Conservation (phyloP, 2,329 filamentous ascomycete genomes). For the Ilyonectria destructans region DNA sequence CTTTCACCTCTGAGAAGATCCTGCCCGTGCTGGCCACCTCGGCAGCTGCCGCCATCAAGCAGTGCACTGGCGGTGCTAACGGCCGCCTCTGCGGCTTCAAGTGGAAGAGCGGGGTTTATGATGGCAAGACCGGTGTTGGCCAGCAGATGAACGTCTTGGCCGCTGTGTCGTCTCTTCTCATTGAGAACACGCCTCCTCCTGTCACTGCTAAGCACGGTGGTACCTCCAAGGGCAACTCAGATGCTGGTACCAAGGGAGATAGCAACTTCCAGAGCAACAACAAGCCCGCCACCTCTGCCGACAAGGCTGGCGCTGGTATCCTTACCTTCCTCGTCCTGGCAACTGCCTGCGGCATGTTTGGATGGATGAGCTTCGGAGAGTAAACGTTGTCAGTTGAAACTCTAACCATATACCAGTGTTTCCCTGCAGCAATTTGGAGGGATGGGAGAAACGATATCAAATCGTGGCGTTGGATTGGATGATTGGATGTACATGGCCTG, state of each 20-base stretch:
- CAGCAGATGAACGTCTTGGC: constrained; percentile 74
- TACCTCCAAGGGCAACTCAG: constrained; percentile 63
- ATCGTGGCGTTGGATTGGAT: constrained; percentile 48
- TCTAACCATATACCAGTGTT: constrained; percentile 30
- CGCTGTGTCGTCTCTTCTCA: constrained; percentile 69
- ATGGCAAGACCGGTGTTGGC: constrained; percentile 71
- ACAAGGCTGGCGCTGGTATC: constrained; percentile 65
- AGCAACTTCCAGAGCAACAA: constrained; percentile 53
- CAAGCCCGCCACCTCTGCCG: constrained; percentile 60
- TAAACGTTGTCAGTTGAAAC: constrained; percentile 31
- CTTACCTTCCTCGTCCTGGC: constrained; percentile 63
- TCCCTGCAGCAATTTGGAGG: constrained; percentile 29
- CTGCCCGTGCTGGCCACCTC: constrained; percentile 68
- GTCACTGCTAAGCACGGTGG: constrained; percentile 67
- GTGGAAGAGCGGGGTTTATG: constrained; percentile 68
- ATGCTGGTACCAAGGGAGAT: constrained; percentile 59
- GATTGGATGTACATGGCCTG: constrained; percentile 42
- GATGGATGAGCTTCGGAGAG: constrained; percentile 65
- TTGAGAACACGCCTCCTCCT: constrained; percentile 59
- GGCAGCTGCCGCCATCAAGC: constrained; percentile 68
- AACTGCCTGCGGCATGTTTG: constrained; percentile 59
- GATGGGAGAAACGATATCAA: constrained; percentile 35
- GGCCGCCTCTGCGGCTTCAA: constrained; percentile 69
- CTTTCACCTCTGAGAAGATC: constrained; percentile 67
- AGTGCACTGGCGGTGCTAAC: constrained; percentile 67